phyloP scores from a whole-genome alignment of 768 basidiomycete species.

The Omphalotus guepiniiformis region DNA sequence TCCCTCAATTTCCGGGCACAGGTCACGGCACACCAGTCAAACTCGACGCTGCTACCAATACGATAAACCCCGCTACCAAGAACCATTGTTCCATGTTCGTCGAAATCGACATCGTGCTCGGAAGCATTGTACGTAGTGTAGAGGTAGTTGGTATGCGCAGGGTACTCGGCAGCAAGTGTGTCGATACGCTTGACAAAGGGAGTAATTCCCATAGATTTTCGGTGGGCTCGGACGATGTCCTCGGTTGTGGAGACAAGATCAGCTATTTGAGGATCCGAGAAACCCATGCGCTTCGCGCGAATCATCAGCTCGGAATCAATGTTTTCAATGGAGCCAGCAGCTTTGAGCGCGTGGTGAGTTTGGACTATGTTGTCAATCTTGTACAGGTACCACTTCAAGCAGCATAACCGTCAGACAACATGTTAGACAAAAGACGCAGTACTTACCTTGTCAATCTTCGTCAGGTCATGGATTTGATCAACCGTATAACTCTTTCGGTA shows the following conservation, averaged over 20 bases:
- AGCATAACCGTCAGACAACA: background rate
- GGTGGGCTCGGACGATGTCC: constrained; percentile 72
- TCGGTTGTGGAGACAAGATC: constrained; percentile 73
- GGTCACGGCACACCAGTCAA: constrained; percentile 99
- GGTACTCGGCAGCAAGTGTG: constrained; percentile 97
- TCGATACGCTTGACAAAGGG: constrained; percentile 99
- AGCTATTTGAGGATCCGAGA: constrained; percentile 90
- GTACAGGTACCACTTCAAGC: constrained; percentile 92
- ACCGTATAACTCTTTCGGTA: constrained; percentile 89
- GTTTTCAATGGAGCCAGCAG: constrained; percentile 61
- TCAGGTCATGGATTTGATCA: constrained; percentile 85
- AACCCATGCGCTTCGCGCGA: constrained; percentile 91
- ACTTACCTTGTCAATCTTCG: constrained; percentile 93
- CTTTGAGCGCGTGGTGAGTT: constrained; percentile 72
- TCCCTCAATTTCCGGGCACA: constrained; percentile 89
- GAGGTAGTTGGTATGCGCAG: constrained; percentile 97
- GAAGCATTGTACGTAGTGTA: constrained; percentile 99
- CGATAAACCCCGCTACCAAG: constrained; percentile 97
- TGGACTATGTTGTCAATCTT: constrained; percentile 99
- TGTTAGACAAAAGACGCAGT: background rate
- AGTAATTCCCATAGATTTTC: constrained; percentile 84
- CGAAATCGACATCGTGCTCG: constrained; percentile 90
- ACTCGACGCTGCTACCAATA: constrained; percentile 97
- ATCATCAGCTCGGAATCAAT: constrained; percentile 76
- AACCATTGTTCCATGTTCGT: constrained; percentile 99